A percentile compares a stretch with the other conserved stretches of the same genome.
These are phyloP conservation scores for Dillenia turbinata DNA, from an alignment of 164 flowering plant species.

Conservation along the genomic window DNA sequence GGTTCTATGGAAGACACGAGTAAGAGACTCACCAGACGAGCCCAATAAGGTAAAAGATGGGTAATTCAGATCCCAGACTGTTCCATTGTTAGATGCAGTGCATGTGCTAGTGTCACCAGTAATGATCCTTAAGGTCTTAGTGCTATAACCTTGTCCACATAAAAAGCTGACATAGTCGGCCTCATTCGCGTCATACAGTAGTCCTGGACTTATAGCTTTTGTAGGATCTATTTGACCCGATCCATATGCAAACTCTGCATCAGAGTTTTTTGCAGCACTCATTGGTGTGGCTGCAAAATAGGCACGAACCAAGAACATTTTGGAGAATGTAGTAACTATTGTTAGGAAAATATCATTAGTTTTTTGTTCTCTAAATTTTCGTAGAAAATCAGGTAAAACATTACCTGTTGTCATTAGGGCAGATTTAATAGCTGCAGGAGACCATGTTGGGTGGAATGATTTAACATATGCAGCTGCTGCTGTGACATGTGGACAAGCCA, in stretches of 20 bases:
- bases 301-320: background rate
- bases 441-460: slow-evolving; percentile 42
- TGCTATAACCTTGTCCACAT: slow-evolving; percentile 46
- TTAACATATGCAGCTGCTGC: slow-evolving; percentile 37
- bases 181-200: slow-evolving; percentile 48
- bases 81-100: slow-evolving; percentile 17
- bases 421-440: slow-evolving; percentile 49
- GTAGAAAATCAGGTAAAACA: background rate
- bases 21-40: background rate
- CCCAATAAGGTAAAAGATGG: slow-evolving; percentile 41
- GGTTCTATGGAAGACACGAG: slow-evolving; percentile 34
- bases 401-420: slow-evolving; percentile 60
- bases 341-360: too few relatives aligned
- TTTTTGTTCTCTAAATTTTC: too few relatives aligned
- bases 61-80: slow-evolving; percentile 52
- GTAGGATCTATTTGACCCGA: slow-evolving; percentile 56
- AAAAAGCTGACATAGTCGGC: slow-evolving; percentile 43
- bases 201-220: slow-evolving; percentile 43
- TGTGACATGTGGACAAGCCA: slow-evolving; percentile 56
- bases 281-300: slow-evolving; percentile 40
- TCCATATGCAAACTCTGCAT: slow-evolving; percentile 55
- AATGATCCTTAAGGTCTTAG: slow-evolving; percentile 17
- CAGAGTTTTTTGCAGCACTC: slow-evolving; percentile 21
- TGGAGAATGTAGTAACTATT: background rate
- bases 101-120: slow-evolving; percentile 42